Conservation (phyloP, 352 stramenopile species). For the Pythium aristosporum region DNA sequence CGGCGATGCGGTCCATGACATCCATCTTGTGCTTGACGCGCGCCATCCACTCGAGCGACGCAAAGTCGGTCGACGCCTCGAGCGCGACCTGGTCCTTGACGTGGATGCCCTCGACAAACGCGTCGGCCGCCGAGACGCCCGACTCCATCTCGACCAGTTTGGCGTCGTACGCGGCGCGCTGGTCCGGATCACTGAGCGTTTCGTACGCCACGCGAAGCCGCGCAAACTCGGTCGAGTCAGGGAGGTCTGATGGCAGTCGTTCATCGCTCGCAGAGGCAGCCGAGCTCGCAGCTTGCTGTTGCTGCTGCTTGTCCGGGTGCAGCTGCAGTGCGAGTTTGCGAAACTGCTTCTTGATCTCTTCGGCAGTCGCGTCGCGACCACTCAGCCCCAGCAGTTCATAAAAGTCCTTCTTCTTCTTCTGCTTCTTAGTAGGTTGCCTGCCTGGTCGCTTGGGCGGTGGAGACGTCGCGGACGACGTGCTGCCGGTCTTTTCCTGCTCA, state of each 20-base stretch:
- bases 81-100: slow-evolving; percentile 66
- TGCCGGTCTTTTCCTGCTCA: slow-evolving; percentile 15
- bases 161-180: slow-evolving; percentile 55
- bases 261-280: slow-evolving; percentile 8
- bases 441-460: slow-evolving; percentile 14
- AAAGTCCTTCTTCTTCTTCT: slow-evolving; percentile 52
- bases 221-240: slow-evolving; percentile 55
- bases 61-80: slow-evolving; percentile 70
- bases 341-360: slow-evolving; percentile 70
- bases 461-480: neutral
- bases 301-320: slow-evolving; percentile 70
- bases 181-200: slow-evolving; percentile 60
- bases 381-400: slow-evolving; percentile 60
- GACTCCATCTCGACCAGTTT: slow-evolving; percentile 35
- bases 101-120: slow-evolving; percentile 23
- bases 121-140: slow-evolving; percentile 10
- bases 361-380: slow-evolving; percentile 26
- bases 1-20: slow-evolving; percentile 74
- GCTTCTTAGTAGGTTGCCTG: slow-evolving; percentile 5
- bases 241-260: slow-evolving; percentile 4
- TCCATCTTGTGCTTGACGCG: slow-evolving; percentile 87
- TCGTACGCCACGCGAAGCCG: slow-evolving; percentile 68
- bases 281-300: slow-evolving; percentile 3
- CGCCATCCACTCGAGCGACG: slow-evolving; percentile 80
- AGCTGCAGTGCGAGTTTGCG: slow-evolving; percentile 56